A percentile compares a stretch with the other conserved stretches of the same genome.
Evolutionary conservation across 2,329 filamentous ascomycete species (phyloP).

Genomic region (Monilinia aucupariae): DNA sequence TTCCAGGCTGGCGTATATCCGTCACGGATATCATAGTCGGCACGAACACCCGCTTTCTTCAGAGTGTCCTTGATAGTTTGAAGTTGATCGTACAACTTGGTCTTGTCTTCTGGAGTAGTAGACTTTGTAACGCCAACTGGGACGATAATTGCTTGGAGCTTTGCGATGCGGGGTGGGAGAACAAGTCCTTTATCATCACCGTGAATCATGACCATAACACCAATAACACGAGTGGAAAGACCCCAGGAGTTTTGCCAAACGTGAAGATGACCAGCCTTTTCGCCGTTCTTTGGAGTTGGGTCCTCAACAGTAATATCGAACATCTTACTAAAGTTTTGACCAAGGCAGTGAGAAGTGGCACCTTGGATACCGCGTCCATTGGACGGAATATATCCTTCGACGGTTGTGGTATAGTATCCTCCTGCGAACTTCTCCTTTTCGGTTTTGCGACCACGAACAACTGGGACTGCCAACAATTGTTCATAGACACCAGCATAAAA

Average conservation of each 20-base stretch:
- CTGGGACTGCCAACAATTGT: constrained; percentile 86
- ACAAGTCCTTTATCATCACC: constrained; percentile 93
- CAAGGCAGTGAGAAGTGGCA: constrained; percentile 81
- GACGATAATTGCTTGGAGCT: constrained; percentile 79
- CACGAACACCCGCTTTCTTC: constrained; percentile 67
- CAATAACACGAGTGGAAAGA: constrained; percentile 92
- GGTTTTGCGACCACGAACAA: constrained; percentile 89
- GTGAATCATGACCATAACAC: constrained; percentile 98
- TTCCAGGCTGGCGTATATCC: constrained; percentile 94
- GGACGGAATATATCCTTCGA: constrained; percentile 92
- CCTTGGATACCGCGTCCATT: constrained; percentile 97
- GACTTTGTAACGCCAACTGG: constrained; percentile 91
- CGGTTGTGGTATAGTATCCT: constrained; percentile 92
- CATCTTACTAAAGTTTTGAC: constrained; percentile 99
- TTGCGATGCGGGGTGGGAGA: constrained; percentile 82
- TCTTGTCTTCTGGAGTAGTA: constrained; percentile 72
- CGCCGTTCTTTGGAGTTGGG: constrained; percentile 62
- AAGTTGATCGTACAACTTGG: constrained; percentile 70
- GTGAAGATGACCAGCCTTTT: constrained; percentile 73
- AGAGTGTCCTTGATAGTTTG: constrained; percentile 65
- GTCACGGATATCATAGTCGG: constrained; percentile 78
- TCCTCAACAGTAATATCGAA: constrained; percentile 98
- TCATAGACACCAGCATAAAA: constrained; percentile 90
- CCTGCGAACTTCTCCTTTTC: constrained; percentile 98
- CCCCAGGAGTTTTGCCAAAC: constrained; percentile 99